Evolutionary conservation across 768 basidiomycete species (phyloP).

Genomic region (Termitomyces eurrhizus): DNA sequence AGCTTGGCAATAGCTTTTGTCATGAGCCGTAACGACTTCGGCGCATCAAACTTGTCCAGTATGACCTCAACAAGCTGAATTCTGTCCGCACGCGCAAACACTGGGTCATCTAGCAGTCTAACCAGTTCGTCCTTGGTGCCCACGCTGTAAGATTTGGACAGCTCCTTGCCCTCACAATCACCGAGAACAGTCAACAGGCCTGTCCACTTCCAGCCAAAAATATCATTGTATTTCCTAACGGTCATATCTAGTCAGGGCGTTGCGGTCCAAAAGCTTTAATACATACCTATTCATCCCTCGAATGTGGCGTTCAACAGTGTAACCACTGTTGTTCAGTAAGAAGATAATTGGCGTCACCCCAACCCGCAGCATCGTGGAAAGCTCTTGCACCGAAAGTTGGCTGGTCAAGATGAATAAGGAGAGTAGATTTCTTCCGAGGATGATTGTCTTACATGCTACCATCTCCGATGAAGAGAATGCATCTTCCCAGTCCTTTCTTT

Average conservation of each 20-base stretch:
- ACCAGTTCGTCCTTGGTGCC: constrained; percentile 63
- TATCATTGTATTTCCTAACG: constrained; percentile 79
- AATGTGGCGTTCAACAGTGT: constrained; percentile 81
- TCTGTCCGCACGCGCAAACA: constrained; percentile 59
- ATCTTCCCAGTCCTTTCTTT: constrained; percentile 57
- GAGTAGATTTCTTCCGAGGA: not conserved
- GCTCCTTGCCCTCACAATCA: constrained; percentile 40
- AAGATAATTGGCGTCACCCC: constrained; percentile 81
- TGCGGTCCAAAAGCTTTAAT: not conserved
- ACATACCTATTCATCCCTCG: constrained; percentile 58
- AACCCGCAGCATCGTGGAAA: constrained; percentile 77
- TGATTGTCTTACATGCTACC: constrained; percentile 60
- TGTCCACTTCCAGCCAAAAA: constrained; percentile 77
- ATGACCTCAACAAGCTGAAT: constrained; percentile 80
- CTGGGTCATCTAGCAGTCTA: constrained; percentile 54
- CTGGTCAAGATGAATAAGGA: constrained; percentile 26
- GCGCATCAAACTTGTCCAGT: constrained; percentile 73
- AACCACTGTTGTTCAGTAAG: constrained; percentile 76
- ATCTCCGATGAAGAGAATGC: constrained; percentile 83
- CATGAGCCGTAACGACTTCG: constrained; percentile 53
- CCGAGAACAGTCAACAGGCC: constrained; percentile 55
- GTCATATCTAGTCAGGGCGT: not conserved
- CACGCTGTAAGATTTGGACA: constrained; percentile 62
- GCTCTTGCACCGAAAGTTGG: constrained; percentile 77
- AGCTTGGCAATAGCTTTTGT: constrained; percentile 49